These are phyloP conservation scores for Nelumbo lutea DNA, from an alignment of 164 flowering plant genomes.

Conservation along the genomic window DNA sequence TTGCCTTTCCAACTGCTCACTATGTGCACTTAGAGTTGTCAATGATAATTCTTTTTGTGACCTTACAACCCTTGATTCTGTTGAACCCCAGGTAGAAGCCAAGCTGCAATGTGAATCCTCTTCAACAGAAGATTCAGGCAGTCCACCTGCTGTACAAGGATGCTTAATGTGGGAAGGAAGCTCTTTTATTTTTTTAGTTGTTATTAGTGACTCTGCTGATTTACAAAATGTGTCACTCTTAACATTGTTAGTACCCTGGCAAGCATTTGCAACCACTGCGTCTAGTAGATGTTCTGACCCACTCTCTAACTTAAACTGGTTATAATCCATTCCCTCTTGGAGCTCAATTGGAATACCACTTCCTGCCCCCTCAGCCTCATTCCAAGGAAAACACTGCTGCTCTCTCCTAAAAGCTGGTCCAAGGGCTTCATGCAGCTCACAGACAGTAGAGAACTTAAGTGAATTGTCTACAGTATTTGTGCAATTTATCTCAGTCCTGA, in stretches of 20 bases:
- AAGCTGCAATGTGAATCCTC: conserved; percentile 26
- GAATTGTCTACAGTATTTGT: conserved; percentile 22
- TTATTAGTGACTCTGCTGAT: conserved; percentile 39
- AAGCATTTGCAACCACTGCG: conserved; percentile 49
- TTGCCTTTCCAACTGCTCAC: conserved; percentile 42
- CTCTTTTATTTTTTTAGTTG: conserved; percentile 36
- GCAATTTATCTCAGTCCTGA: conserved; percentile 15
- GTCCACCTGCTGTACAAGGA: conserved; percentile 26
- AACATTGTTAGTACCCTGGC: conserved; percentile 26
- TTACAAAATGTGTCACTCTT: conserved; percentile 31
- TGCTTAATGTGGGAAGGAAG: conserved; percentile 25
- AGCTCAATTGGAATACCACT: conserved; percentile 24
- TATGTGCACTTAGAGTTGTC: conserved; percentile 41
- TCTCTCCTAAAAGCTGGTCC: conserved; percentile 49
- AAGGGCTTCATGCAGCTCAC: conserved; percentile 67
- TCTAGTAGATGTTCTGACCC: conserved; percentile 55
- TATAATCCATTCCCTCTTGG: conserved; percentile 29
- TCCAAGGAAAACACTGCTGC: conserved; percentile 19
- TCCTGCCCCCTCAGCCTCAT: conserved; percentile 24
- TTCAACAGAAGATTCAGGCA: conserved; percentile 26
- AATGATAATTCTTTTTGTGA: conserved; percentile 45
- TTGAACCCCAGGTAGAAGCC: conserved; percentile 31
- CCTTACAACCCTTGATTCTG: conserved; percentile 21
- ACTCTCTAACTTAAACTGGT: conserved; percentile 30
- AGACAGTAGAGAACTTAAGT: conserved; percentile 45